Evolutionary conservation across 768 basidiomycete genomes (phyloP), one percentile per base, ranked within the genome.

Genomic region (Boletus rubropictus): DNA sequence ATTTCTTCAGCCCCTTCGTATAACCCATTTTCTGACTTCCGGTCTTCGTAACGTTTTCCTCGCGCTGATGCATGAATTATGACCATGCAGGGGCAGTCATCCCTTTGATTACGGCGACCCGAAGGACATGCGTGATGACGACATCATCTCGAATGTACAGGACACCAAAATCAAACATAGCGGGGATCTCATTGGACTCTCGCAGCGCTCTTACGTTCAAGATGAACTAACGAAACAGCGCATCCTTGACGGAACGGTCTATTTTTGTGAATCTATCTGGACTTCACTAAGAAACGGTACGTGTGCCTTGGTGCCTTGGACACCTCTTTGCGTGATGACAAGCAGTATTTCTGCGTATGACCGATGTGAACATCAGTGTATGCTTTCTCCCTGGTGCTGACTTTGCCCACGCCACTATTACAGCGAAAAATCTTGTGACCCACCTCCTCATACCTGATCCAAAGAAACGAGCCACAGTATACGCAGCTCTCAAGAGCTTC

Each of bases 41-140:
- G 18, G 44, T 36, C 24, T 29, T 25, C 11, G 7, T 25, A 12
- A 14, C 14, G 17, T 31, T 22, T 54, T 49, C 39, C 39, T 34
- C 35, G 44, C 24, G 25, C 49, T 61, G 42, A 61, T 41, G 22
- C 20, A 12, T 27, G 24, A 36, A 27, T 27, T 36, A n/a, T 37
- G 32, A 35, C 24, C 18, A 24, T 50, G 24, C 50, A 89, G 87
- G 38, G 86, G 88, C 27, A 71, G 72, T 32, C 87, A 89, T 64
- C 88, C 88, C 0, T 90, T 89, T 57, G 87, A 90, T 60, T 77
- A 80, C 52, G 79, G 75, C 6, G 66, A 62, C 35, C 42, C 55
- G 15, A 51, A 24, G 31, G 55, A 65, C 32, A 44, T 48, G 20
- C 21, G 6, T 32, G 51, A 48, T 31, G 52, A 50, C 28, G 50